phyloP scores from a whole-genome alignment of 257 asterid species.

The Ophiorrhiza pumila region DNA sequence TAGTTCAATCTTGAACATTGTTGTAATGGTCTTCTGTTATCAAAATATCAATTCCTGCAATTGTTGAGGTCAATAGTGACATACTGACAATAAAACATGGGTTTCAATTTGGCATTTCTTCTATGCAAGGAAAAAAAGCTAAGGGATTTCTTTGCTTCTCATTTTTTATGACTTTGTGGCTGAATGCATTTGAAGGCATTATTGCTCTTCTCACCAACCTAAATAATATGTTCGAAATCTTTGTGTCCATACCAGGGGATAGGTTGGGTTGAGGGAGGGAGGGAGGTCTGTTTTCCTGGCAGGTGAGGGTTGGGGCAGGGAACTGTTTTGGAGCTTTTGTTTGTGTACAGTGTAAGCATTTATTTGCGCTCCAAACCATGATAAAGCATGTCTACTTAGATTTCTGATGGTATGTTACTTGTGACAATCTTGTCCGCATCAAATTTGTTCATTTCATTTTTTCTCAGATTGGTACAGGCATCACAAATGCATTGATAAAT shows the following conservation, averaged over 20 bases:
- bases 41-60: background rate
- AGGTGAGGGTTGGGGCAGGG: background rate
- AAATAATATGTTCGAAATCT: background rate
- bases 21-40: background rate
- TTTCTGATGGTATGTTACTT: background rate
- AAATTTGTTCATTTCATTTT: background rate
- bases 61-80: background rate
- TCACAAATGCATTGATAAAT: constrained; percentile 61
- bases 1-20: background rate
- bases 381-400: background rate
- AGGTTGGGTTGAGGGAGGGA: background rate
- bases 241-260: background rate
- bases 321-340: background rate
- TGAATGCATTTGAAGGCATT: background rate
- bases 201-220: background rate
- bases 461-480: constrained; percentile 84
- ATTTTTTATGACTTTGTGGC: background rate
- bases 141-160: background rate
- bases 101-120: background rate
- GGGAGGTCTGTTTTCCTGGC: background rate
- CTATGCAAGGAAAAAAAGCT: background rate
- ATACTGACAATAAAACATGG: background rate
- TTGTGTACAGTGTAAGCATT: background rate
- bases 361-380: background rate
- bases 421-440: background rate